phyloP scores from a whole-genome alignment of 2,329 filamentous ascomycete genomes.

The Ophiocordyceps unilateralis region DNA sequence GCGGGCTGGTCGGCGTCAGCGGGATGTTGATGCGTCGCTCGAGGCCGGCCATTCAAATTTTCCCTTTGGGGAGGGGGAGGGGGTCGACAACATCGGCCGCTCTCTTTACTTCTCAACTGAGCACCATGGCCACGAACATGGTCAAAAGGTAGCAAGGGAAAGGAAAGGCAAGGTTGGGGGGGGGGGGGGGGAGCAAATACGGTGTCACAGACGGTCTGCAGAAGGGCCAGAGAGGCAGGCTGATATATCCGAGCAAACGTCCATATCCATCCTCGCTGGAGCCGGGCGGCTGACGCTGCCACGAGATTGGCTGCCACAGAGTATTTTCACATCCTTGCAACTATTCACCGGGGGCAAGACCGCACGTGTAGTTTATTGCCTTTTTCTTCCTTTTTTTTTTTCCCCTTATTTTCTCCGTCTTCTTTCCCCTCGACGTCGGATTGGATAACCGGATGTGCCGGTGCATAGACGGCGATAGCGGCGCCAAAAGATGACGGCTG shows the following conservation, averaged over 20 bases:
- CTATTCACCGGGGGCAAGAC: not conserved
- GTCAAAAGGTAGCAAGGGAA: not conserved
- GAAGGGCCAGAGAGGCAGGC: not conserved
- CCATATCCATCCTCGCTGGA: conserved; percentile 4
- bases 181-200: not conserved
- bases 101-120: conserved; percentile 11
- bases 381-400: not conserved
- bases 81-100: conserved; percentile 14
- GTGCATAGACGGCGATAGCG: not conserved
- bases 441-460: not conserved
- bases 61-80: too few species aligned
- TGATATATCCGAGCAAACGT: not conserved
- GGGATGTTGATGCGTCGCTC: conserved; percentile 42
- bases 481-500: not conserved
- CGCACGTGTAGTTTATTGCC: not conserved
- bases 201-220: not conserved
- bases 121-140: conserved; percentile 18
- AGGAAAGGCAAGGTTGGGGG: not conserved
- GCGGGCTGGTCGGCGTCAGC: conserved; percentile 39
- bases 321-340: not conserved
- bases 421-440: not conserved
- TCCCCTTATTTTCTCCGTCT: not conserved
- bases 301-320: conserved; percentile 33
- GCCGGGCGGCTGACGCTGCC: conserved; percentile 27
- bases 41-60: conserved; percentile 18